phyloP scores from a whole-genome alignment of 345 rosid species.

The Viola odorata region DNA sequence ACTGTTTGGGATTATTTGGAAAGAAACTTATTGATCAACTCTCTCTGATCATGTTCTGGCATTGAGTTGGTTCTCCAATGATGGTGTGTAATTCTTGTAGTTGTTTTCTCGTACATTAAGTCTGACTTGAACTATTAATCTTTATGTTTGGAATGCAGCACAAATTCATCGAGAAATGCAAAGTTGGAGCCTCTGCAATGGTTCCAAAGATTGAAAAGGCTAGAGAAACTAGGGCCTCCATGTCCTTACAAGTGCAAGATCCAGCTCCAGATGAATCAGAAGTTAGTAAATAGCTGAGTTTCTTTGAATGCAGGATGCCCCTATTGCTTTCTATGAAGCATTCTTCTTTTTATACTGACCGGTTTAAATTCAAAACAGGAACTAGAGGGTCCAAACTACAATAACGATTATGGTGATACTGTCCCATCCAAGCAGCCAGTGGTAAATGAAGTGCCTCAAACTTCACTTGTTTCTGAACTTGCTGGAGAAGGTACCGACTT shows the following conservation, averaged over 20 bases:
- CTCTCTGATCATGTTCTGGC: background rate
- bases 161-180: conserved; percentile 88
- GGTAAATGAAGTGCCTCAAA: conserved; percentile 28
- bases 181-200: conserved; percentile 86
- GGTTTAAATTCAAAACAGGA: conserved; percentile 41
- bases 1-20: no score
- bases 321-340: conserved; percentile 3
- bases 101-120: background rate
- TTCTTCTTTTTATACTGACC: conserved; percentile 7
- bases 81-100: background rate
- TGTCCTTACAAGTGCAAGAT: conserved; percentile 61
- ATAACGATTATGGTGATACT: conserved; percentile 68
- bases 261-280: conserved; percentile 34
- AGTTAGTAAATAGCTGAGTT: conserved; percentile 36
- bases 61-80: background rate
- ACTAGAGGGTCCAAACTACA: conserved; percentile 39
- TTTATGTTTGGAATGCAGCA: conserved; percentile 51
- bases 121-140: conserved; percentile 19
- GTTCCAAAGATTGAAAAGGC: conserved; percentile 89
- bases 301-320: background rate
- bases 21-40: no score
- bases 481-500: conserved; percentile 52
- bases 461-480: conserved; percentile 34
- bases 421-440: conserved; percentile 59
- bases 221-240: conserved; percentile 58